Base-by-base conservation (phyloP, 331 rosid species). In the Malus hybrid region DNA sequence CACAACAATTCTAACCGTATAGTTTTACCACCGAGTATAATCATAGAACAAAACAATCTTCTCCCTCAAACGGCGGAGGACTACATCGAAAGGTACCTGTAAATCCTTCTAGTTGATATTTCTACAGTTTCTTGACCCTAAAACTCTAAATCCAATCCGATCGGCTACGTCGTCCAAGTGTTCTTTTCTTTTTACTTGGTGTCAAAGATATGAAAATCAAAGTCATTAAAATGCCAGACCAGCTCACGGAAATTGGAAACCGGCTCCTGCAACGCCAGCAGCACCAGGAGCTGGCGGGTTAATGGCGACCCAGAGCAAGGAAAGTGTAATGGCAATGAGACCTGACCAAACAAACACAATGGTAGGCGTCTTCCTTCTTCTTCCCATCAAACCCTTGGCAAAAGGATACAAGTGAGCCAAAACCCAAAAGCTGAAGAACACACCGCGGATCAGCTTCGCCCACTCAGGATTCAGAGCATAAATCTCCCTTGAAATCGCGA, bases 301-400 rank as follows among this genome's bases (percentile, higher is more conserved):
- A 65, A 93, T 42, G 16, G 97, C 82, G 55, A 88, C 29, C 92
- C 92, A 91, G 42, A 93, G 86, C 77, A 93, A 69, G 55, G 98
- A 91, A 6, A 93, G 82, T 0, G 97, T 93, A 44, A 93, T 93
- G 6, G 97, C 92, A 68, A 93, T 89, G 29, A 93, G 91, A 72
- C 98, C 98, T 16, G 97, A 79, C 98, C 98, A 91, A 10, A 93
- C 98, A 62, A 77, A 89, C 5, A 93, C 96, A 56, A 93, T 89
- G 19, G 98, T 93, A 1, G 98, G 97, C 1, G 93, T 89, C 80
- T 87, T 91, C 32, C 96, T 85, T 85, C 96, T 81, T 75, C 92
- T 85, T 13, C 98, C 98, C 97, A 91, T 93, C 81, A 93, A 80
- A 14, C 98, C 97, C 74, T 91, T 93, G 0, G 97, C 97, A 79